Base-by-base conservation (phyloP, 345 rosid species). In the Gossypium longicalyx region DNA sequence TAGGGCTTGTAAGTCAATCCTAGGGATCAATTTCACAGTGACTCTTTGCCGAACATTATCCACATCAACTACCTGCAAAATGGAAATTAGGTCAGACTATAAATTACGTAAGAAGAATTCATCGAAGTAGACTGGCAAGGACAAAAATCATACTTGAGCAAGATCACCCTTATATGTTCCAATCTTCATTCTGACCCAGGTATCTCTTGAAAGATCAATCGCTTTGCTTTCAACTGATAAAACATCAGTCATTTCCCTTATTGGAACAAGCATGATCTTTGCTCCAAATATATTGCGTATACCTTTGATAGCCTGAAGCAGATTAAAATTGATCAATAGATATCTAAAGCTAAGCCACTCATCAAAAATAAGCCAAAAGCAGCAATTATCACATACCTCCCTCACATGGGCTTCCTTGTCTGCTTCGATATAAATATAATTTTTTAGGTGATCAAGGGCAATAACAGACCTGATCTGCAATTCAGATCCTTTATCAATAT, bases 211-310 rank as follows among this genome's bases (percentile, higher is more conserved):
- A 74, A 95, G 86, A 83, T 95, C 99, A 83, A 93, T 84, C 48
- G 87, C 87, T 84, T 95, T 95, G 86, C 98, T 95, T 85, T 95
- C 97, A 74, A 93, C 99, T 45, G 99, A 89, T 27, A 95, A 95
- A 19, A 95, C 99, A 84, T 91, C 99, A 16, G 98, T 89, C 99
- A 95, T 95, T 85, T 95, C 99, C 81, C 83, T 91, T 62, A 95
- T 95, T 4, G 97, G 98, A 53, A 93, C 99, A 72, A 95, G 97
- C 89, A 80, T 87, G 71, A 91, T 86, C 79, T 89, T 89, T 16
- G 76, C 72, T 45, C 83, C 77, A 80, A 77, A 90, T 57, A 93
- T 91, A 82, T 87, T 89, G 53, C 98, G 85, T 79, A 93, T 77
- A 56, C 99, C 99, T 87, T 90, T 94, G 88, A 90, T 85, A 61